Percentiles rank a stretch among this genome's conserved stretches.
phyloP scores from a whole-genome alignment of 208 protist species.

The Leishmania martiniquensis region DNA sequence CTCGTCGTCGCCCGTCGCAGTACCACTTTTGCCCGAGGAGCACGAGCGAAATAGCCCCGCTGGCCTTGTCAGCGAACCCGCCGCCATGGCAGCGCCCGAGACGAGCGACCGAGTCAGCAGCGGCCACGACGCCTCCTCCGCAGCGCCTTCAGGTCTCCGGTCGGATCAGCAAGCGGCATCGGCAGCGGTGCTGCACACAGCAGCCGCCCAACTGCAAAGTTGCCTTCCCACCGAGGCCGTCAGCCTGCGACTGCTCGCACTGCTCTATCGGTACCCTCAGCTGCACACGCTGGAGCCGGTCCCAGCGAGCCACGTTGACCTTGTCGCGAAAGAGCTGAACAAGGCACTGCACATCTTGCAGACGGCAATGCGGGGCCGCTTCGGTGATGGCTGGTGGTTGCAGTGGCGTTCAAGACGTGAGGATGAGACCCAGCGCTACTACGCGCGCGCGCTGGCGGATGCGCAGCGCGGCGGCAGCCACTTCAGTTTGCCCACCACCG shows the following conservation, averaged over 20 bases:
- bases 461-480: conserved; percentile 23
- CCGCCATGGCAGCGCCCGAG: not conserved
- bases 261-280: conserved; percentile 36
- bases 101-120: not conserved
- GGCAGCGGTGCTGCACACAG: conserved; percentile 16
- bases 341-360: conserved; percentile 52
- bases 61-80: not conserved
- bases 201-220: conserved; percentile 15
- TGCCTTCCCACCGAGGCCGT: conserved; percentile 23
- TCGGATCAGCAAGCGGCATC: not conserved
- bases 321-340: conserved; percentile 53
- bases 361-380: conserved; percentile 27
- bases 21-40: not conserved
- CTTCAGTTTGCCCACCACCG: not conserved
- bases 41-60: not conserved
- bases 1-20: not conserved
- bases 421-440: conserved; percentile 37
- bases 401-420: conserved; percentile 29
- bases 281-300: conserved; percentile 41
- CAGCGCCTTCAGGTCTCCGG: not conserved
- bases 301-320: conserved; percentile 19
- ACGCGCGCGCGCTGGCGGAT: conserved; percentile 36
- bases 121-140: not conserved
- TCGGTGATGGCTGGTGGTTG: conserved; percentile 27
- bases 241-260: conserved; percentile 35